Percentiles rank a stretch among this genome's conserved stretches.
Conservation (phyloP, 1,284 basidiomycete species). For the Ceratobasidium sp. region DNA sequence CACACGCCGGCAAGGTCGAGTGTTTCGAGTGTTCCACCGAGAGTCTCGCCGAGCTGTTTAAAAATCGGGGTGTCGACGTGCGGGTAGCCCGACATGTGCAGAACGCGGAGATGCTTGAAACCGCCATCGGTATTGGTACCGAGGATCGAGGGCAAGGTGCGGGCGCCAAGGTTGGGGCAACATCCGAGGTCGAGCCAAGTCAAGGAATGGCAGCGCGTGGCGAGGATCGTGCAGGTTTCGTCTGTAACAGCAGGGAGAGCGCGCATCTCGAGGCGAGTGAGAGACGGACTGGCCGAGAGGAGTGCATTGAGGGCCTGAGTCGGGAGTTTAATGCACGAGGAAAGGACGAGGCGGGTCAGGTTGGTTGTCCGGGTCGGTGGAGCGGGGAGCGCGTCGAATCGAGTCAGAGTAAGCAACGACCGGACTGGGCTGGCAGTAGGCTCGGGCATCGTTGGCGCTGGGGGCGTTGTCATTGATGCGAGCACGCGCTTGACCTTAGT, state of each 20-base stretch:
- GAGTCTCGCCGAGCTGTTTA: conserved; percentile 18
- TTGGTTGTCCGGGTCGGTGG: conserved; percentile 60
- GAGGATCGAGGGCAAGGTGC: conserved; percentile 60
- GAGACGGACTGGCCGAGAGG: conserved; percentile 72
- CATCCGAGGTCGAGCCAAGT: conserved; percentile 77
- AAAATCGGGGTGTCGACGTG: conserved; percentile 9
- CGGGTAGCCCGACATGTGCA: conserved; percentile 25
- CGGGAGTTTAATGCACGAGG: conserved; percentile 77
- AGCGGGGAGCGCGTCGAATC: conserved; percentile 14
- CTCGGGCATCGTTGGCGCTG: conserved; percentile 45
- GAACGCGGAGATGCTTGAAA: background rate
- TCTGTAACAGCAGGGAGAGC: conserved; percentile 77
- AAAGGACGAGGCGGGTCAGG: conserved; percentile 66
- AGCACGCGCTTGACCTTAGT: conserved; percentile 1
- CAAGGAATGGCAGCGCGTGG: conserved; percentile 67
- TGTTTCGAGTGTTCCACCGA: conserved; percentile 25
- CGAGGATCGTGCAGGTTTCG: conserved; percentile 76
- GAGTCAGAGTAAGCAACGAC: conserved; percentile 8
- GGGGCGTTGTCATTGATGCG: background rate
- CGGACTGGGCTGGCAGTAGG: conserved; percentile 24
- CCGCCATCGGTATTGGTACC: conserved; percentile 24
- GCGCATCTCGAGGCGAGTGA: conserved; percentile 73
- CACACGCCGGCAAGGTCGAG: conserved; percentile 28
- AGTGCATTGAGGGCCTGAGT: conserved; percentile 77
- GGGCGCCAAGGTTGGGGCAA: conserved; percentile 76